phyloP scores from a whole-genome alignment of 768 basidiomycete genomes.

The Russula emetica region DNA sequence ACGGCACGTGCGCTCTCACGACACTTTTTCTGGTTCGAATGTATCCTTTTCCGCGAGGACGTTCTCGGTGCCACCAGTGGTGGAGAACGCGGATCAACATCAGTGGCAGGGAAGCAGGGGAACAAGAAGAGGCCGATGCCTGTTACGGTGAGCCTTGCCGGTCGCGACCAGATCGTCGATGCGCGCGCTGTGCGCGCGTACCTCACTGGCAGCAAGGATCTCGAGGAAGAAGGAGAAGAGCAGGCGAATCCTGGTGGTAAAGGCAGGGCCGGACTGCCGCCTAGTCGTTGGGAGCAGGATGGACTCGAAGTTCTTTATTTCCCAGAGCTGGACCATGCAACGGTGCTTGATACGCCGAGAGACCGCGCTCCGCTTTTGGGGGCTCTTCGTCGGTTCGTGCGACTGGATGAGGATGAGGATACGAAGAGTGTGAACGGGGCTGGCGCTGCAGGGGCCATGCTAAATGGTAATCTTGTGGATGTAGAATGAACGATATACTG shows the following conservation, averaged over 20 bases:
- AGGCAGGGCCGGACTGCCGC: neutral
- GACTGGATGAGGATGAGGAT: neutral
- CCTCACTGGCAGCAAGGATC: slow-evolving; percentile 35
- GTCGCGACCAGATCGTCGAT: slow-evolving; percentile 44
- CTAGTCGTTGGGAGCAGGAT: slow-evolving; percentile 33
- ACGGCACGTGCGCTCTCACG: slow-evolving; percentile 54
- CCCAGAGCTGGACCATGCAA: slow-evolving; percentile 40
- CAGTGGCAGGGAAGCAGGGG: slow-evolving; percentile 2
- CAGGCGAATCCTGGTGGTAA: slow-evolving; percentile 8
- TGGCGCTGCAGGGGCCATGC: neutral
- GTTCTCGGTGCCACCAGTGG: slow-evolving; percentile 32
- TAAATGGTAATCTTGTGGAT: neutral
- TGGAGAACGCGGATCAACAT: neutral
- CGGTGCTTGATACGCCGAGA: slow-evolving; percentile 37
- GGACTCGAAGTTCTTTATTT: slow-evolving; percentile 41
- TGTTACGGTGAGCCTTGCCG: slow-evolving; percentile 39
- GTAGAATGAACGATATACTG: neutral
- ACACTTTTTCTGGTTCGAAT: slow-evolving; percentile 65
- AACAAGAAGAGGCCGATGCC: slow-evolving; percentile 7
- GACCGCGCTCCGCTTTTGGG: slow-evolving; percentile 33
- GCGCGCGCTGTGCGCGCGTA: slow-evolving; percentile 39
- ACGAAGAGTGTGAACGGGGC: neutral
- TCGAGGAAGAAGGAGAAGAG: neutral
- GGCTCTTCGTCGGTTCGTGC: slow-evolving; percentile 36
- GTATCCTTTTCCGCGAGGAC: slow-evolving; percentile 57